Percentiles rank a stretch among this genome's conserved stretches.
These are phyloP conservation scores for Gryganskiella cystojenkinii DNA, from an alignment of 192 early-diverging fungal genomes.

Conservation along the genomic window DNA sequence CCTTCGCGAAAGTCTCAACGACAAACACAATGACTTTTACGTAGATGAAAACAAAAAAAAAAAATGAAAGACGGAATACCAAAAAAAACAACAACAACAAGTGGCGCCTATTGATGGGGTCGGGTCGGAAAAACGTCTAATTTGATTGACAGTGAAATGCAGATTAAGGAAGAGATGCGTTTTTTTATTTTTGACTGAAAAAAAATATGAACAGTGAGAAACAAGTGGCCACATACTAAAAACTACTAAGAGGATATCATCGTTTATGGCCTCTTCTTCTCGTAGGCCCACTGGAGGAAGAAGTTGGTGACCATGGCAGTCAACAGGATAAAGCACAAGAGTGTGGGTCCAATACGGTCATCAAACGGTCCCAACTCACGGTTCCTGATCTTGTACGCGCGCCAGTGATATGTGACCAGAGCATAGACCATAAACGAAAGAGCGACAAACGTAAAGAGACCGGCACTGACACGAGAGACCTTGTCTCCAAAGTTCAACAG, in stretches of 20 bases:
- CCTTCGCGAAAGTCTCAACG: constrained; percentile 28
- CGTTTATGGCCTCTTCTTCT: constrained; percentile 42
- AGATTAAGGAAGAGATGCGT: too few species aligned
- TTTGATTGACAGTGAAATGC: too few species aligned
- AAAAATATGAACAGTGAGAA: neutral
- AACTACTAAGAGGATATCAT: neutral
- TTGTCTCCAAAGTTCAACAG: constrained; percentile 86
- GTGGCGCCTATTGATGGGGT: too few species aligned
- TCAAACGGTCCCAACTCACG: constrained; percentile 85
- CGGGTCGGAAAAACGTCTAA: neutral
- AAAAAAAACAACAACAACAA: neutral
- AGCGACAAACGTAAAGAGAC: constrained; percentile 75
- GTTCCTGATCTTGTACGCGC: constrained; percentile 80
- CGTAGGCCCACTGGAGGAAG: constrained; percentile 62
- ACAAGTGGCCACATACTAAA: neutral
- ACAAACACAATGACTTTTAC: too few species aligned
- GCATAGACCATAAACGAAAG: constrained; percentile 86
- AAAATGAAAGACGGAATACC: neutral
- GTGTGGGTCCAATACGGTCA: constrained; percentile 77
- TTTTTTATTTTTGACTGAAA: neutral
- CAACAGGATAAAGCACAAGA: constrained; percentile 75
- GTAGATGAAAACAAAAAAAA: neutral
- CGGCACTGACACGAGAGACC: constrained; percentile 73
- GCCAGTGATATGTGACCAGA: constrained; percentile 81
- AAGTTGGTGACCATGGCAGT: constrained; percentile 79